These are phyloP conservation scores for Fusarium chlamydosporum DNA, from an alignment of 2,329 filamentous ascomycete species.

Conservation along the genomic window DNA sequence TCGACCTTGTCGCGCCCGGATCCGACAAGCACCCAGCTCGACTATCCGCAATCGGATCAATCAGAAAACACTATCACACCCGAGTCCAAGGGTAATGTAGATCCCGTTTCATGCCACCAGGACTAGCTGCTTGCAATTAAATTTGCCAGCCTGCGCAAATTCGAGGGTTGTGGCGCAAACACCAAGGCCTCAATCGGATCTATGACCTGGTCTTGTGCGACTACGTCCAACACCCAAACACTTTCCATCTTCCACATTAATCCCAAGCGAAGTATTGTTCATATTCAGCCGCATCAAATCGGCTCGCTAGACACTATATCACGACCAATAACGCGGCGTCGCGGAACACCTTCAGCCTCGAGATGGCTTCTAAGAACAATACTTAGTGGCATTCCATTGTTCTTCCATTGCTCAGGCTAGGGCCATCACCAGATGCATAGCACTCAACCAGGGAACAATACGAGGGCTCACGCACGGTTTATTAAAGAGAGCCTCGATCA, in stretches of 20 bases:
- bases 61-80: background rate
- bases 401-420: background rate
- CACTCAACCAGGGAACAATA: background rate
- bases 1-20: background rate
- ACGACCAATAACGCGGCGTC: background rate
- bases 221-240: background rate
- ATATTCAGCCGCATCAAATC: background rate
- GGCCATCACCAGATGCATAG: background rate
- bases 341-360: background rate
- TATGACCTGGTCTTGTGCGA: background rate
- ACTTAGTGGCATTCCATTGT: conserved; percentile 32
- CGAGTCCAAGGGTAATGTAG: background rate
- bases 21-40: too few species aligned
- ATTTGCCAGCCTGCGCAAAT: background rate
- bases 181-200: background rate
- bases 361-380: conserved; percentile 19
- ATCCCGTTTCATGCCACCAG: background rate
- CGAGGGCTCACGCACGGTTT: background rate
- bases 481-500: too few species aligned
- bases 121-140: too few species aligned
- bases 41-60: background rate
- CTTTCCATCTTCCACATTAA: background rate
- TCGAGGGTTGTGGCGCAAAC: conserved; percentile 1
- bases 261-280: conserved; percentile 4
- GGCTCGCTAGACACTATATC: background rate